A percentile compares a stretch with the other conserved stretches of the same genome.
Conservation (phyloP, 768 basidiomycete genomes). For the Candolleomyces efflorescens region DNA sequence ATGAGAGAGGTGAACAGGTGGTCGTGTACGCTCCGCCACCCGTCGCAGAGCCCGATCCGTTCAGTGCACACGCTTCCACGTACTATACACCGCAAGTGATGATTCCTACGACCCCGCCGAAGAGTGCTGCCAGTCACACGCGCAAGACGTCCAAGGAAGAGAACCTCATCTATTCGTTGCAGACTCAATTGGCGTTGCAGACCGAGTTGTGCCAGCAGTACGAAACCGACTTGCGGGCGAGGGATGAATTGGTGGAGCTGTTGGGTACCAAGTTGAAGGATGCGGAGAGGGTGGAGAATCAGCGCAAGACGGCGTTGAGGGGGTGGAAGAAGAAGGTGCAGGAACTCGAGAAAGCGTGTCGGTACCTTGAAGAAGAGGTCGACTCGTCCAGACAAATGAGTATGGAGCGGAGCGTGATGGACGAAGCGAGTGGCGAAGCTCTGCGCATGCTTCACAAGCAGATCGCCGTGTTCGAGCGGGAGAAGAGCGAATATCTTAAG, state of each 20-base stretch:
- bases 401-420: constrained; percentile 79
- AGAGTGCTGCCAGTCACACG: constrained; percentile 36
- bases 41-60: constrained; percentile 60
- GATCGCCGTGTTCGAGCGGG: constrained; percentile 71
- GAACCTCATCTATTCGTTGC: constrained; percentile 64
- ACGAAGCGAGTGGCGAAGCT: constrained; percentile 74
- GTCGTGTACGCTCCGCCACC: constrained; percentile 40
- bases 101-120: constrained; percentile 64
- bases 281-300: constrained; percentile 59
- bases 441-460: constrained; percentile 76
- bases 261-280: constrained; percentile 50
- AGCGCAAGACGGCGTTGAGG: constrained; percentile 49
- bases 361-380: constrained; percentile 78
- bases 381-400: constrained; percentile 81
- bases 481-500: constrained; percentile 46
- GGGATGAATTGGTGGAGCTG: constrained; percentile 66
- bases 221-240: constrained; percentile 67
- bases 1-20: constrained; percentile 46
- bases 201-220: constrained; percentile 73
- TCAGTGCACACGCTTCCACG: constrained; percentile 66
- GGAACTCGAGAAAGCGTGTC: constrained; percentile 66
- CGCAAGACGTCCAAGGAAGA: constrained; percentile 70
- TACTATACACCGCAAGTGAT: constrained; percentile 76
- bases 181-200: constrained; percentile 72
- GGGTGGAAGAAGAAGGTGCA: constrained; percentile 75